Evolutionary conservation across 2,329 filamentous ascomycete species (phyloP).

Genomic region (Diaporthe longicolla): DNA sequence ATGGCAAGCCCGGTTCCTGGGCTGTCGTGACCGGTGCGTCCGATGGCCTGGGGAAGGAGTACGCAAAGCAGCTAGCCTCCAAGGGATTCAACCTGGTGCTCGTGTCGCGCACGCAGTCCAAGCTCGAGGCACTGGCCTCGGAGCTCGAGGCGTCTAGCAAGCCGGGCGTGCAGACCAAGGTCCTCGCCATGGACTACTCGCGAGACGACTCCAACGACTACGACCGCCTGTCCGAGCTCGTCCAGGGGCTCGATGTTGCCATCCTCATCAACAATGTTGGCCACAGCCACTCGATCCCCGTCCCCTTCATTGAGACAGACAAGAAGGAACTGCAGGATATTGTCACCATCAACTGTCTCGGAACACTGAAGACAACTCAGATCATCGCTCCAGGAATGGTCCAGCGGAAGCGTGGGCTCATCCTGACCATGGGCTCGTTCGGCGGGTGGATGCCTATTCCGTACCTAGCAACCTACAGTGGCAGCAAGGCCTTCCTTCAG

Average conservation of each 20-base stretch:
- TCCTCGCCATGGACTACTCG: slow-evolving; percentile 92
- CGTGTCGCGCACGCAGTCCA: slow-evolving; percentile 94
- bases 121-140: slow-evolving; percentile 82
- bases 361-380: slow-evolving; percentile 89
- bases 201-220: slow-evolving; percentile 86
- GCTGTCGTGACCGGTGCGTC: slow-evolving; percentile 95
- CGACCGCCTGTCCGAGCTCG: slow-evolving; percentile 75
- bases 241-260: slow-evolving; percentile 83
- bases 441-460: slow-evolving; percentile 93
- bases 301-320: slow-evolving; percentile 85
- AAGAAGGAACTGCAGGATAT: slow-evolving; percentile 88
- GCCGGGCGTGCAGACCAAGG: slow-evolving; percentile 77
- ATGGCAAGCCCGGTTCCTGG: slow-evolving; percentile 93
- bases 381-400: slow-evolving; percentile 88
- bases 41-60: slow-evolving; percentile 97
- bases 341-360: slow-evolving; percentile 94
- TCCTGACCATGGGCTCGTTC: slow-evolving; percentile 98
- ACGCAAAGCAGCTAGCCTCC: slow-evolving; percentile 87
- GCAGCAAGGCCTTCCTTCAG: slow-evolving; percentile 97
- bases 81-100: slow-evolving; percentile 97
- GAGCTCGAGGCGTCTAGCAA: slow-evolving; percentile 71
- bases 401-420: slow-evolving; percentile 85
- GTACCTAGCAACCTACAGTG: slow-evolving; percentile 94
- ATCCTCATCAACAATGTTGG: slow-evolving; percentile 98
- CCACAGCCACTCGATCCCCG: slow-evolving; percentile 92